These are phyloP conservation scores for Dryadomyces quercus-mongolicae DNA, from an alignment of 2,329 filamentous ascomycete species.

Conservation along the genomic window DNA sequence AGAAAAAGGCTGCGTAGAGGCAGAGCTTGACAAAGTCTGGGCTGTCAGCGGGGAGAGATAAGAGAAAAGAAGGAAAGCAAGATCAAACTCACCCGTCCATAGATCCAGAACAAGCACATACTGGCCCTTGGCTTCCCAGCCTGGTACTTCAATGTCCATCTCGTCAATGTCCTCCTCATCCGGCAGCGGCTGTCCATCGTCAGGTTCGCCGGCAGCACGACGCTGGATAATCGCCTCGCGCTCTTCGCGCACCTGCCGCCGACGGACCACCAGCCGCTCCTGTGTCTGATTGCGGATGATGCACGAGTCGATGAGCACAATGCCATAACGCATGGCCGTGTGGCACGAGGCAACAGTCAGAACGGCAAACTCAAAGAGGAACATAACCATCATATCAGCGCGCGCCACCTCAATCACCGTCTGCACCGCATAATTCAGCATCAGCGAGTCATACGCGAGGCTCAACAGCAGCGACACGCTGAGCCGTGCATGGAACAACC, in stretches of 20 bases:
- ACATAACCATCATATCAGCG: conserved; percentile 99
- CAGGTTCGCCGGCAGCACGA: conserved; percentile 24
- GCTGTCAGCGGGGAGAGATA: background rate
- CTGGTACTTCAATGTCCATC: conserved; percentile 87
- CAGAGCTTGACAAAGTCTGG: conserved; percentile 80
- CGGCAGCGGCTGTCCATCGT: conserved; percentile 24
- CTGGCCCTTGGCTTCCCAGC: conserved; percentile 92
- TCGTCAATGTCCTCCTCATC: conserved; percentile 67
- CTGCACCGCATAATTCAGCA: conserved; percentile 70
- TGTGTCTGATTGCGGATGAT: conserved; percentile 65
- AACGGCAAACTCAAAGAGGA: conserved; percentile 93
- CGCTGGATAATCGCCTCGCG: conserved; percentile 38
- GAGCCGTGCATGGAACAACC: conserved; percentile 75
- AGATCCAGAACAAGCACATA: conserved; percentile 86
- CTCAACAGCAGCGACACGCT: conserved; percentile 68
- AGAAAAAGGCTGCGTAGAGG: conserved; percentile 86
- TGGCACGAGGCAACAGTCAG: conserved; percentile 69
- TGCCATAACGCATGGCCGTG: conserved; percentile 63
- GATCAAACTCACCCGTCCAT: conserved; percentile 51
- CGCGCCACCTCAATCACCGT: conserved; percentile 77
- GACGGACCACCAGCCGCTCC: conserved; percentile 54
- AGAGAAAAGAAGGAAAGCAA: background rate
- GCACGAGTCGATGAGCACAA: conserved; percentile 66
- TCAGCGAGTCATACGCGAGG: conserved; percentile 63
- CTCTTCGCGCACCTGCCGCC: conserved; percentile 52